phyloP scores from a whole-genome alignment of 305 asterid genomes.

The Fraxinus platypoda region DNA sequence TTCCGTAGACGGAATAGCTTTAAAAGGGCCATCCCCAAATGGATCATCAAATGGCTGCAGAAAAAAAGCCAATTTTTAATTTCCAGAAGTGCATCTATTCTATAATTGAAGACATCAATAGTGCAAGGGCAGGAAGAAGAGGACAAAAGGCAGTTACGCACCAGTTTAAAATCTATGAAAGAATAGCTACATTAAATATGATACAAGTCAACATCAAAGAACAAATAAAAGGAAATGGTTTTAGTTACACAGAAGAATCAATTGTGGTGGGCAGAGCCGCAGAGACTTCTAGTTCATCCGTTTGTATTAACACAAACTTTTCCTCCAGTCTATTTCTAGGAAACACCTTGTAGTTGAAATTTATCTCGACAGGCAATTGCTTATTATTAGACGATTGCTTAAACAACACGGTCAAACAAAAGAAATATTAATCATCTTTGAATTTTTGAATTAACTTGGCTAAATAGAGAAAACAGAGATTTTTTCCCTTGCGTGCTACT shows the following conservation, averaged over 20 bases:
- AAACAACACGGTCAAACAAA: neutral
- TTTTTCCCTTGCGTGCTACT: neutral
- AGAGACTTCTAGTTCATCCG: neutral
- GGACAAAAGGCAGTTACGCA: neutral
- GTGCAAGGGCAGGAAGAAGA: neutral
- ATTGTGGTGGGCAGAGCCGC: neutral
- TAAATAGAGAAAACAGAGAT: neutral
- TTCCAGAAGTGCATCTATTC: neutral
- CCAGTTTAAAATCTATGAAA: neutral
- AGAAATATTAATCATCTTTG: neutral
- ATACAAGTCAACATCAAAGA: neutral
- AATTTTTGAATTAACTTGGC: neutral
- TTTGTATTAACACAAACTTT: neutral
- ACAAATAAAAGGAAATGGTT: neutral
- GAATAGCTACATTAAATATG: neutral
- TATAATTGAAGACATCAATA: conserved; percentile 1
- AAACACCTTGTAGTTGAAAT: neutral
- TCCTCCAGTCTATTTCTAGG: neutral
- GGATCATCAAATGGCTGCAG: conserved; percentile 90
- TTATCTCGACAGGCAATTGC: neutral
- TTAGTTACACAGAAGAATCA: neutral
- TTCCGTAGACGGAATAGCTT: conserved; percentile 55
- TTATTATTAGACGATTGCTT: neutral
- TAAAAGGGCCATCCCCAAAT: conserved; percentile 94
- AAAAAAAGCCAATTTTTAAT: conserved; percentile 8